phyloP scores from a whole-genome alignment of 1,284 basidiomycete genomes.

The Papiliotrema flavescens region DNA sequence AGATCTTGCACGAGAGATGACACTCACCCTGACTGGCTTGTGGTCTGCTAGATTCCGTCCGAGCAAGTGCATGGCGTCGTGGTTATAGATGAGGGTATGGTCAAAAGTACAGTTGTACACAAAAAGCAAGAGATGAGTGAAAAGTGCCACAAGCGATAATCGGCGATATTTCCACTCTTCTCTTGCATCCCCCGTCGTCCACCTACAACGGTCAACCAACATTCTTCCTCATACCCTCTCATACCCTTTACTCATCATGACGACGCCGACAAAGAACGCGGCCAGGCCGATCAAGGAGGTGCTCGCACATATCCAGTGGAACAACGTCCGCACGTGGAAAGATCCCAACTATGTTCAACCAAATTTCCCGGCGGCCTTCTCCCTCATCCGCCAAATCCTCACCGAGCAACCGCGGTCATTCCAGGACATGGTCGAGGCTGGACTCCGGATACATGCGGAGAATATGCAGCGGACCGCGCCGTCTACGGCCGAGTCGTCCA shows the following conservation, averaged over 20 bases:
- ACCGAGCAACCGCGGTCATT: conserved; percentile 26
- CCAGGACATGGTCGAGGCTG: conserved; percentile 34
- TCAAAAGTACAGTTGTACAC: background rate
- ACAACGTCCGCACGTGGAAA: background rate
- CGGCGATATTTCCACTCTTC: background rate
- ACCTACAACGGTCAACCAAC: too few relatives aligned
- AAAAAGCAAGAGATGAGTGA: background rate
- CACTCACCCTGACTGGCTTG: conserved; percentile 49
- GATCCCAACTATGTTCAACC: background rate
- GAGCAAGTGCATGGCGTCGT: conserved; percentile 48
- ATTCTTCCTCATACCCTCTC: too few relatives aligned
- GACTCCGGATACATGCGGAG: conserved; percentile 9
- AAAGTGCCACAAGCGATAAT: conserved; percentile 1
- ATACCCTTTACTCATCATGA: too few relatives aligned
- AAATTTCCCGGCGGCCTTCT: conserved; percentile 24
- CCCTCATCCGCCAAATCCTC: conserved; percentile 32
- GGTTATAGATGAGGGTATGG: background rate
- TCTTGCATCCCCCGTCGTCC: background rate
- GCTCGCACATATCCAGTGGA: background rate
- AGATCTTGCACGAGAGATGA: background rate
- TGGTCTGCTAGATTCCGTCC: conserved; percentile 52
- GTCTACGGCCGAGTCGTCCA: background rate
- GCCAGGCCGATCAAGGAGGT: too few relatives aligned
- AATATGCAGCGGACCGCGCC: background rate
- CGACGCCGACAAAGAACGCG: too few relatives aligned